Conservation (phyloP, 1,139 yeast genomes). For the Sugiyamaella grinbergsii region DNA sequence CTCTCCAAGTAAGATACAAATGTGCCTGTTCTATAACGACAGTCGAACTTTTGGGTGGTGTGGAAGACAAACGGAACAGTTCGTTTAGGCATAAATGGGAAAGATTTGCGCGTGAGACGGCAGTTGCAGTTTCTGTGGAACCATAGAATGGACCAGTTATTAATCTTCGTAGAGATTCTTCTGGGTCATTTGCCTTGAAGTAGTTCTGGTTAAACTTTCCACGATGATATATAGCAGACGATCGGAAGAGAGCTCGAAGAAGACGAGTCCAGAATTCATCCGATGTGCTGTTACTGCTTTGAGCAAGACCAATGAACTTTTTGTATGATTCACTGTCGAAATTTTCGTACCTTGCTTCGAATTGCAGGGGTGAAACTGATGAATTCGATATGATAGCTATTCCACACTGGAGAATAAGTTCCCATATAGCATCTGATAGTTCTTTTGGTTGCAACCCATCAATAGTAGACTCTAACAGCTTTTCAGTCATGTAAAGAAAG, state of each 20-base stretch:
- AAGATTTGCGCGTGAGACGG: constrained; percentile 46
- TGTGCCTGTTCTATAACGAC: constrained; percentile 33
- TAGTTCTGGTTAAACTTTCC: constrained; percentile 34
- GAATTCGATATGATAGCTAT: constrained; percentile 44
- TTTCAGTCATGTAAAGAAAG: constrained; percentile 30
- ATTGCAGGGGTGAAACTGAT: constrained; percentile 17
- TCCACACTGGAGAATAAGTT: constrained; percentile 48
- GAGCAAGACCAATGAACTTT: constrained; percentile 47
- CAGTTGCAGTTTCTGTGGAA: constrained; percentile 48
- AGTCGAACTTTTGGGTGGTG: constrained; percentile 28
- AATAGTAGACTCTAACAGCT: constrained; percentile 27
- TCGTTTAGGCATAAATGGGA: constrained; percentile 54
- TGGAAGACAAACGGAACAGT: constrained; percentile 43
- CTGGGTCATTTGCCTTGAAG: constrained; percentile 33
- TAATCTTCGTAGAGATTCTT: constrained; percentile 13
- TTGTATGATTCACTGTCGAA: constrained; percentile 54
- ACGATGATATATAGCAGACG: constrained; percentile 55
- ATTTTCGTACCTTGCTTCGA: constrained; percentile 46
- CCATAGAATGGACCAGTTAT: constrained; percentile 45
- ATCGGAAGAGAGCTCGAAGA: constrained; percentile 49
- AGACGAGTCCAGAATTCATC: constrained; percentile 47
- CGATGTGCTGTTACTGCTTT: constrained; percentile 42
- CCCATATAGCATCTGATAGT: constrained; percentile 42
- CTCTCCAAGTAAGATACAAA: constrained; percentile 51
- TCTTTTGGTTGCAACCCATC: neutral